phyloP scores from a whole-genome alignment of 2,329 filamentous ascomycete genomes.

The Trichoderma gracile region DNA sequence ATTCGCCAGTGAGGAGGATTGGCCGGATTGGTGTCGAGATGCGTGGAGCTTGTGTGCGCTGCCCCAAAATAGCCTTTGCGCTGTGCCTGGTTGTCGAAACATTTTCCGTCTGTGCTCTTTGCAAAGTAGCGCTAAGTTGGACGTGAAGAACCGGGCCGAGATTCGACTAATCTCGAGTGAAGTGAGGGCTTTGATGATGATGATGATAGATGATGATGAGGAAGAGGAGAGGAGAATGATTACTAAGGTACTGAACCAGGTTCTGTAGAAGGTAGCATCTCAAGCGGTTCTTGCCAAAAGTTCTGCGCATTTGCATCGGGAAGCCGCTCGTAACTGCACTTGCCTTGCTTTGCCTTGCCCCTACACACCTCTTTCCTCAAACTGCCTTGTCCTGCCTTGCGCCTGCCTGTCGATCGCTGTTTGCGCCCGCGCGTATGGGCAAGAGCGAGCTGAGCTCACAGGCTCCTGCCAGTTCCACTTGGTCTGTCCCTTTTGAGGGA shows the following conservation, averaged over 20 bases:
- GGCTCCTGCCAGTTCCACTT: constrained; percentile 21
- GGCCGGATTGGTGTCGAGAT: background rate
- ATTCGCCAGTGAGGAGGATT: background rate
- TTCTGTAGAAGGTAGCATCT: no score
- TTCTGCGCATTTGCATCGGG: background rate
- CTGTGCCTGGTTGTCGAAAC: background rate
- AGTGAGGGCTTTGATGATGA: no score
- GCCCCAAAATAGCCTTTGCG: background rate
- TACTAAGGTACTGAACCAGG: no score
- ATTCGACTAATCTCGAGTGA: no score
- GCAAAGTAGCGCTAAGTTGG: no score
- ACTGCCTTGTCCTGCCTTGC: background rate
- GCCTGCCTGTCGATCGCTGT: constrained; percentile 19
- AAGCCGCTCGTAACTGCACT: background rate
- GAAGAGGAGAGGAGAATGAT: background rate
- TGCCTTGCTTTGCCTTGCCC: background rate
- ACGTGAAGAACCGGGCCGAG: background rate
- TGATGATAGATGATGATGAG: no score
- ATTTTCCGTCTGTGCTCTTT: no score
- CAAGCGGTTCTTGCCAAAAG: background rate
- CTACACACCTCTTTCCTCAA: background rate
- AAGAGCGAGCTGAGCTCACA: background rate
- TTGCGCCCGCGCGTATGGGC: constrained; percentile 20
- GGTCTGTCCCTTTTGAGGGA: background rate
- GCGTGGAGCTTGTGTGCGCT: background rate